Percentiles rank a stretch among this genome's conserved stretches.
Evolutionary conservation across 2,329 filamentous ascomycete species (phyloP).

Genomic region (Celoporthe dispersa): DNA sequence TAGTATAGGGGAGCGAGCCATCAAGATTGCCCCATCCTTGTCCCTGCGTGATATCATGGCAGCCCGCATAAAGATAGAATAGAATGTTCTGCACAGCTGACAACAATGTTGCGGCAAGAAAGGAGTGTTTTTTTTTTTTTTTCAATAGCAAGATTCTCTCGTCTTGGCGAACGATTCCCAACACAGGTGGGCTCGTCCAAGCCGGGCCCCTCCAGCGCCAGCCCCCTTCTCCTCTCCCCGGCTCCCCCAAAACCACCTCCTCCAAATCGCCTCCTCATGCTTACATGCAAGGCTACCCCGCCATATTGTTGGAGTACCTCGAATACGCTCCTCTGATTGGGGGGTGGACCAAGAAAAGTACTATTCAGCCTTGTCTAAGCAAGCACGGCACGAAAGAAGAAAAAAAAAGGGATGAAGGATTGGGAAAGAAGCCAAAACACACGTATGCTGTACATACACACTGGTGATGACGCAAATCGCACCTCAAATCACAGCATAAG

Average conservation of each 20-base stretch:
- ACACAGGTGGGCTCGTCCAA: too few relatives aligned
- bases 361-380: neutral
- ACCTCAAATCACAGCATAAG: neutral
- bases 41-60: too few relatives aligned
- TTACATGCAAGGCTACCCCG: conserved; percentile 4
- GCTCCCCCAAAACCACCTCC: neutral
- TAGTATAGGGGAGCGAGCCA: too few relatives aligned
- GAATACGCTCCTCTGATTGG: neutral
- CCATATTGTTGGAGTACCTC: neutral
- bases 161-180: too few relatives aligned
- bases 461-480: neutral
- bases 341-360: neutral
- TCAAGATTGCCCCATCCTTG: too few relatives aligned
- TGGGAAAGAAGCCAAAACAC: neutral
- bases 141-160: too few relatives aligned
- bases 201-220: too few relatives aligned
- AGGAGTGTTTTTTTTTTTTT: too few relatives aligned
- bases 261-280: neutral
- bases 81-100: too few relatives aligned
- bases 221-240: too few relatives aligned
- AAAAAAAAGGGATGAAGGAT: neutral
- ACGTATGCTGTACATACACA: neutral
- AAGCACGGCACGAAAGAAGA: neutral
- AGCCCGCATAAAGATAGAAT: too few relatives aligned
- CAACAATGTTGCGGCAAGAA: too few relatives aligned